A percentile compares a stretch with the other conserved stretches of the same genome.
phyloP scores from a whole-genome alignment of 805 yeast genomes.

The Candida mattraensis region DNA sequence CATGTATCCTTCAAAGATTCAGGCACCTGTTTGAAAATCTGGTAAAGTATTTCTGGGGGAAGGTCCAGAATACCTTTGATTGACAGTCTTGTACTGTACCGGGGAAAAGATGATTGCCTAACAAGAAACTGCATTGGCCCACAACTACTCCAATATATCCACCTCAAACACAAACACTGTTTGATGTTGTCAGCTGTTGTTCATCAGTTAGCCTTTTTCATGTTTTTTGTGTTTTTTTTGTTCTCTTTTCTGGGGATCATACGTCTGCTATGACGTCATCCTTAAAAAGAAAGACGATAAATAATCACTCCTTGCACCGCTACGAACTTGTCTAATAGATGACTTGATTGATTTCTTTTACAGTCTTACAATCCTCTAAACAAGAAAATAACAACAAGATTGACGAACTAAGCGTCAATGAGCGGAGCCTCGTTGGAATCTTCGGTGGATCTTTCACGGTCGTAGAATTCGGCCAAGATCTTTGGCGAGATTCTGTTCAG shows the following conservation, averaged over 20 bases:
- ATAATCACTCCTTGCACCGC: constrained; percentile 10
- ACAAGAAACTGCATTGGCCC: constrained; percentile 17
- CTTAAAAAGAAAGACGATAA: no score
- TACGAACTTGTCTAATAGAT: not conserved
- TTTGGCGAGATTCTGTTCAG: constrained; percentile 98
- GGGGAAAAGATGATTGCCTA: constrained; percentile 14
- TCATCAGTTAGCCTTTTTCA: no score
- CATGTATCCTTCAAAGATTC: constrained; percentile 32
- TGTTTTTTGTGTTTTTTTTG: no score
- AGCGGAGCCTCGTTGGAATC: constrained; percentile 34
- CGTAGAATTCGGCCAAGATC: constrained; percentile 93
- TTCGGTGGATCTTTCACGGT: constrained; percentile 70
- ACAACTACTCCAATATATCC: no score
- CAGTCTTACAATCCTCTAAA: no score
- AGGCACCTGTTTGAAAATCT: constrained; percentile 30
- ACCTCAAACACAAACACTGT: no score
- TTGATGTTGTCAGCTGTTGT: no score
- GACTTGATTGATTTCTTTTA: not conserved
- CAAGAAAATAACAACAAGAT: no score
- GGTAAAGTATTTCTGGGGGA: constrained; percentile 31
- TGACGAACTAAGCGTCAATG: constrained; percentile 22
- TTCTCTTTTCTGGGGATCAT: no score
- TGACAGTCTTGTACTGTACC: constrained; percentile 11
- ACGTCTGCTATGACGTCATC: no score
- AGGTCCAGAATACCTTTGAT: constrained; percentile 24